A percentile compares a stretch with the other conserved stretches of the same genome.
Evolutionary conservation across 2,329 filamentous ascomycete species (phyloP).

Genomic region (Pyricularia sp.): DNA sequence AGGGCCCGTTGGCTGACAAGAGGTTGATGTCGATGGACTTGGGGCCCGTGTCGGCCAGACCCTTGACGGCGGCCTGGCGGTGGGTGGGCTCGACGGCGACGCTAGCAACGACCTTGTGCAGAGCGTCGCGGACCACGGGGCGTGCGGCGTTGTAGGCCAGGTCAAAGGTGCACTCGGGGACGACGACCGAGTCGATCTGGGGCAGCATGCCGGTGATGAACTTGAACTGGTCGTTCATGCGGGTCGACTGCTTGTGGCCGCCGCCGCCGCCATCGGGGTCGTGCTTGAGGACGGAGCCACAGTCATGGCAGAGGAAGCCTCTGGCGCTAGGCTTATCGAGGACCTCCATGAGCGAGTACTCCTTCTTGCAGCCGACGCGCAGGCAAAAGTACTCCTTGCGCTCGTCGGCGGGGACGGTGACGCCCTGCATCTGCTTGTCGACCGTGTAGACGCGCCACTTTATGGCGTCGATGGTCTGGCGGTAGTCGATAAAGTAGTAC

Average conservation of each 20-base stretch:
- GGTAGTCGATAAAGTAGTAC: slow-evolving; percentile 96
- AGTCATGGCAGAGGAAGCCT: slow-evolving; percentile 80
- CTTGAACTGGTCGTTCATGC: slow-evolving; percentile 70
- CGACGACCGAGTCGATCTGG: slow-evolving; percentile 63
- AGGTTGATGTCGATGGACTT: slow-evolving; percentile 63
- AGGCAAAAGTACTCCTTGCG: slow-evolving; percentile 87
- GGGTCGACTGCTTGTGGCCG: slow-evolving; percentile 63
- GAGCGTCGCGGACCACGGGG: slow-evolving; percentile 57
- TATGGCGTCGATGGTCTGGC: slow-evolving; percentile 88
- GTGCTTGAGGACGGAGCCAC: slow-evolving; percentile 53
- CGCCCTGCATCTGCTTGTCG: slow-evolving; percentile 79
- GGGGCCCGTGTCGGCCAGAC: slow-evolving; percentile 55
- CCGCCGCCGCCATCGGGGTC: slow-evolving; percentile 59
- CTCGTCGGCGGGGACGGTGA: slow-evolving; percentile 70
- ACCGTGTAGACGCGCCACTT: slow-evolving; percentile 89
- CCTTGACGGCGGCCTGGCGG: slow-evolving; percentile 60
- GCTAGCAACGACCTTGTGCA: slow-evolving; percentile 54
- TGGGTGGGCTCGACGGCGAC: slow-evolving; percentile 45
- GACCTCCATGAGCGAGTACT: slow-evolving; percentile 87
- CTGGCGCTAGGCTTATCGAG: slow-evolving; percentile 61
- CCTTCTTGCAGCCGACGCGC: slow-evolving; percentile 58
- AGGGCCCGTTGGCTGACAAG: slow-evolving; percentile 54
- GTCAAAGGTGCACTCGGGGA: slow-evolving; percentile 69
- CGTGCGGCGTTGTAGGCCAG: slow-evolving; percentile 53
- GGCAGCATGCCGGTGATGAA: slow-evolving; percentile 70